Conservation (phyloP, 306 rosid species). For the Vigna angularis region DNA sequence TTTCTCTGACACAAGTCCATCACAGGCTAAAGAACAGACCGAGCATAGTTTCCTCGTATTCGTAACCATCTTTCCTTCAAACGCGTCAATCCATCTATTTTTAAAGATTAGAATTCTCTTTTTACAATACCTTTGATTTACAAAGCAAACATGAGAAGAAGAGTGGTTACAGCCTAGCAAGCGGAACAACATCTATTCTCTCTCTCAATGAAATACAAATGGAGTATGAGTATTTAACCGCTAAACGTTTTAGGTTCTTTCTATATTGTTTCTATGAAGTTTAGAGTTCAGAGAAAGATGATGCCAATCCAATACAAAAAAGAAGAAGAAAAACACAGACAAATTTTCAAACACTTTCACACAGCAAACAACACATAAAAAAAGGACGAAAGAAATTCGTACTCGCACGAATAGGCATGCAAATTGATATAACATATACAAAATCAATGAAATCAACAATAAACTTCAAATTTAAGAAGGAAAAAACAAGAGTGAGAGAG, state of each 20-base stretch:
- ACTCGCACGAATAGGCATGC: slow-evolving; percentile 20
- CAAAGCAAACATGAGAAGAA: background rate
- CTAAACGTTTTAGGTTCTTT: background rate
- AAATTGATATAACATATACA: slow-evolving; percentile 18
- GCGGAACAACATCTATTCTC: background rate
- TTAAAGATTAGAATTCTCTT: background rate
- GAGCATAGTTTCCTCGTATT: slow-evolving; percentile 18
- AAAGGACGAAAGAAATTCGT: slow-evolving; percentile 22
- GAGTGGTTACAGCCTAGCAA: background rate
- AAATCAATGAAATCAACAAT: slow-evolving; percentile 1
- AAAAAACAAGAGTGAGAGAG: background rate
- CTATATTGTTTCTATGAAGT: background rate
- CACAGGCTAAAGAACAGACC: slow-evolving; percentile 13
- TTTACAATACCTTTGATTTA: background rate
- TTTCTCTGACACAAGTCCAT: background rate
- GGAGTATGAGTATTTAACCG: background rate
- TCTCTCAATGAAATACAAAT: background rate
- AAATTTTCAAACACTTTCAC: slow-evolving; percentile 12
- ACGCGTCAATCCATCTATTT: background rate
- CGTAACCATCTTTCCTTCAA: slow-evolving; percentile 4
- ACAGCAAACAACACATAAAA: background rate
- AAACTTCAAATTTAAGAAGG: background rate
- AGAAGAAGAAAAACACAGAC: background rate
- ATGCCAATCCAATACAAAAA: background rate
- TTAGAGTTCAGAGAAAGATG: background rate